Percentiles rank a stretch among this genome's conserved stretches.
Conservation (phyloP, 768 basidiomycete species). For the Hygrophorus pudorinus region DNA sequence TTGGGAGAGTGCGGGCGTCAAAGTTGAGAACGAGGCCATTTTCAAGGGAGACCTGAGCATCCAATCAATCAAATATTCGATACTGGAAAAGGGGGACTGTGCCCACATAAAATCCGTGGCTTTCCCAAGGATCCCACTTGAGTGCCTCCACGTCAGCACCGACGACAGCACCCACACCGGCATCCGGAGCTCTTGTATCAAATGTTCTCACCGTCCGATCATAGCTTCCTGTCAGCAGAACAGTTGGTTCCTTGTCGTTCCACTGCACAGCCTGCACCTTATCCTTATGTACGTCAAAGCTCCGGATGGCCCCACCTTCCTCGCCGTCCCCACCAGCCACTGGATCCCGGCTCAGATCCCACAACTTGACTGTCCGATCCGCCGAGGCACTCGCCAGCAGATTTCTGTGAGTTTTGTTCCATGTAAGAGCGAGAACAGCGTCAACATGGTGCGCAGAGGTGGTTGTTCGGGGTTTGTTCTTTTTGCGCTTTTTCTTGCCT, state of each 20-base stretch:
- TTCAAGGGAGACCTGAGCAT: constrained; percentile 75
- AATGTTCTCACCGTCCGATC: constrained; percentile 94
- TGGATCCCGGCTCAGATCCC: constrained; percentile 79
- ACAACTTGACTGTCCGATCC: constrained; percentile 92
- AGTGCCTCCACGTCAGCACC: constrained; percentile 92
- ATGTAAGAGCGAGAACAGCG: constrained; percentile 85
- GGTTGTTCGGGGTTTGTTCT: constrained; percentile 53
- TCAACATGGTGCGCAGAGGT: constrained; percentile 80
- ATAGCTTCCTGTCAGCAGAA: constrained; percentile 87
- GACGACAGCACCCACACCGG: constrained; percentile 75
- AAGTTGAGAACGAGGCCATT: constrained; percentile 91
- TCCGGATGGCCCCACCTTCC: constrained; percentile 61
- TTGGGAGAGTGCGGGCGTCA: constrained; percentile 77
- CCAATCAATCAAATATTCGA: background rate
- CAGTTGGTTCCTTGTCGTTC: constrained; percentile 83
- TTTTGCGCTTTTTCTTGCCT: constrained; percentile 94
- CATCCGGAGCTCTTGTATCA: constrained; percentile 76
- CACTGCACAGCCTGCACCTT: constrained; percentile 96
- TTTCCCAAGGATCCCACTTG: constrained; percentile 94
- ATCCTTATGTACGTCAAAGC: constrained; percentile 80
- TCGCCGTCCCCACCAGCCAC: constrained; percentile 33
- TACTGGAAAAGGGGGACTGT: background rate
- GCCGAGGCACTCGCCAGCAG: constrained; percentile 88
- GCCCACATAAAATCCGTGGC: constrained; percentile 76
- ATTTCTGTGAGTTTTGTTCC: constrained; percentile 88